These are phyloP conservation scores for Phytophthora pisi DNA, from an alignment of 352 stramenopile genomes.

Conservation along the genomic window DNA sequence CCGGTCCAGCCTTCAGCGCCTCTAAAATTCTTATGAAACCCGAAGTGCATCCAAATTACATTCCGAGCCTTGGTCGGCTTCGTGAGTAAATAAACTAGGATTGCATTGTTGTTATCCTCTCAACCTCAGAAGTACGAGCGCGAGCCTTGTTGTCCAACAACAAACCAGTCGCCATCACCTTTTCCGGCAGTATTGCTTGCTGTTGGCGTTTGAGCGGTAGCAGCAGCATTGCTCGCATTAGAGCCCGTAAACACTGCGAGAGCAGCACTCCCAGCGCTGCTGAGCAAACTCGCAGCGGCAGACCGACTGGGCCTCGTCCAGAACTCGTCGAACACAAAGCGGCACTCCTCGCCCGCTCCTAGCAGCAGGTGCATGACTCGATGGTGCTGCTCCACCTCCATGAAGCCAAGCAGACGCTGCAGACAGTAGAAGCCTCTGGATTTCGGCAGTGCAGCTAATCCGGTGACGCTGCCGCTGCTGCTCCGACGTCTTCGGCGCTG, in stretches of 20 bases:
- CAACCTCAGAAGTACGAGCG: constrained; percentile 23
- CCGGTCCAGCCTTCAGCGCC: not conserved
- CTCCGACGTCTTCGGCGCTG: constrained; percentile 12
- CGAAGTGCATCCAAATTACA: not conserved
- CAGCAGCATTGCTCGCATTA: not conserved
- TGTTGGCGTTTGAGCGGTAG: not conserved
- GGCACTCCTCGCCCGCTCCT: constrained; percentile 56
- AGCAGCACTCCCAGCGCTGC: constrained; percentile 18
- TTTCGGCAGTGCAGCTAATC: constrained; percentile 32
- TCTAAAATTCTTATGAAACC: not conserved
- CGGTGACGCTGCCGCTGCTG: constrained; percentile 18
- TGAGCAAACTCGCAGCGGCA: constrained; percentile 24
- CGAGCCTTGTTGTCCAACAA: constrained; percentile 7
- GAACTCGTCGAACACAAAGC: constrained; percentile 64
- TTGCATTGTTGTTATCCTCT: constrained; percentile 3
- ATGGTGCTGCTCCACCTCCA: constrained; percentile 58
- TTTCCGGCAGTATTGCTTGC: not conserved
- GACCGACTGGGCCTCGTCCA: constrained; percentile 53
- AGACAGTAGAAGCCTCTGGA: constrained; percentile 69
- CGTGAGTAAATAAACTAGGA: too few species aligned
- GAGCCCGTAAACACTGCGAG: constrained; percentile 23
- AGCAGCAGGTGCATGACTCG: constrained; percentile 64
- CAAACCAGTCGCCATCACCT: constrained; percentile 9
- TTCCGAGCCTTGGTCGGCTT: too few species aligned
- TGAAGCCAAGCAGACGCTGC: constrained; percentile 65